Base-by-base conservation (phyloP, 83 land plant species). In the Picea engelmannii region DNA sequence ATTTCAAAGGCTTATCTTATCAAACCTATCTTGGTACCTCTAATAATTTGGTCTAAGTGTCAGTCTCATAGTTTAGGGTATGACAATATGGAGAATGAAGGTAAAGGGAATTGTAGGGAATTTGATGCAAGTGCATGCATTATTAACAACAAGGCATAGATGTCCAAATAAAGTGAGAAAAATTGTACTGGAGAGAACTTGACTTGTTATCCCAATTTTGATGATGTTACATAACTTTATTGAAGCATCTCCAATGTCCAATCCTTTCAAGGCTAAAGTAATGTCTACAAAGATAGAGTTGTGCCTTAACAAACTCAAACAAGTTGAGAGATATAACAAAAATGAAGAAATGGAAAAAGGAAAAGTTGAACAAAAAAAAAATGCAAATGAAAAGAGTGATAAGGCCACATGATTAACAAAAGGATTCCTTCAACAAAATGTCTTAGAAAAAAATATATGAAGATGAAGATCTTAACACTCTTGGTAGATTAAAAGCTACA, bases 121-220 rank as follows among this genome's bases (percentile, higher is more conserved):
- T 65, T 55, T 88, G 76, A 44, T 86, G 79, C 73, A 55, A 62
- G 5, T 83, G 31, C 71, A 81, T 18, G 63, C 81, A 27, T 66
- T 88, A 25, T 47, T 83, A 24, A 88, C 86, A 58, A 79, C 90
- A 13, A 86, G 90, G 42, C 81, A 85, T 75, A 76, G 59, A 40
- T 88, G 82, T 80, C 27, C 84, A 49, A 69, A 55, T 13, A 25
- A 27, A 65, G 62, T 86, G 8, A 62, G 81, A 65, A 66, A 88
- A 8, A 6, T 63, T 23, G 81, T 88, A 21, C 70, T 88, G 17
- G 78, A 31, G 44, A 81, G 66, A 76, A 83, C 82, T 6, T 58
- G 73, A 62, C 0, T 24, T 15, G 62, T 86, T 15, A 11, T 74
- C 21, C 81, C 89, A 38, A 13, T 61, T 31, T 70, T 88, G 23